Percentiles rank a stretch among this genome's conserved stretches.
Conservation (phyloP, 139 green algal genomes). For the Closterium sp. region DNA sequence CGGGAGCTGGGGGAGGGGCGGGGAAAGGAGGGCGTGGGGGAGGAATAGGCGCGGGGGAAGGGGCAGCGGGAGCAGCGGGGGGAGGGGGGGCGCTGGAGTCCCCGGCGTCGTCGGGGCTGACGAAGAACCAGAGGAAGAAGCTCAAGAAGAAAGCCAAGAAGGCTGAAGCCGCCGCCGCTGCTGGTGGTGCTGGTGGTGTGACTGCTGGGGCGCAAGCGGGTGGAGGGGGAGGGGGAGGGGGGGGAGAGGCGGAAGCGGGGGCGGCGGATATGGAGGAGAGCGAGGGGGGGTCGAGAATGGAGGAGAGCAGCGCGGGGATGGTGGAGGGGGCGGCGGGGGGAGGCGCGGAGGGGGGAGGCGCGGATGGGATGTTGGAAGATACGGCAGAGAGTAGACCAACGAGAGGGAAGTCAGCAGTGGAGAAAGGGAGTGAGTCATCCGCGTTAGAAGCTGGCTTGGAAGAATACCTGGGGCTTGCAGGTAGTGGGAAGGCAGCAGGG, state of each 20-base stretch:
- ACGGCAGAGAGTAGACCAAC: not conserved
- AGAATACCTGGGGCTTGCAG: not conserved
- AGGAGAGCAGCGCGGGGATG: not conserved
- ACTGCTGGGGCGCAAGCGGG: not conserved
- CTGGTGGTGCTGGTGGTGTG: not conserved
- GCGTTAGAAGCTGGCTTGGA: not conserved
- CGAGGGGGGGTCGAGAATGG: not conserved
- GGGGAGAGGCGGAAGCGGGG: not conserved
- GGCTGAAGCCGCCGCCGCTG: not conserved
- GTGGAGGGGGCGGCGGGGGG: no score
- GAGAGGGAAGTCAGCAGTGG: not conserved
- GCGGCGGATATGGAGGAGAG: not conserved
- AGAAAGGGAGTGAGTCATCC: not conserved
- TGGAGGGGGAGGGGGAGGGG: not conserved
- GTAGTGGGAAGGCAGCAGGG: not conserved
- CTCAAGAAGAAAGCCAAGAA: constrained; percentile 12
- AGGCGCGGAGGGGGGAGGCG: not conserved
- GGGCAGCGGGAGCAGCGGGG: not conserved
- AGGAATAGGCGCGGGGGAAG: not conserved
- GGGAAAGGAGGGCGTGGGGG: no score
- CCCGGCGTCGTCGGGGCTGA: not conserved
- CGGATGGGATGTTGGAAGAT: not conserved
- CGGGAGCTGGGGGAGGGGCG: no score
- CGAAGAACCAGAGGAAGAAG: not conserved
- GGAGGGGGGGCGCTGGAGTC: not conserved